Conservation (phyloP, 2,329 filamentous ascomycete genomes). For the Kalmusia sp. region DNA sequence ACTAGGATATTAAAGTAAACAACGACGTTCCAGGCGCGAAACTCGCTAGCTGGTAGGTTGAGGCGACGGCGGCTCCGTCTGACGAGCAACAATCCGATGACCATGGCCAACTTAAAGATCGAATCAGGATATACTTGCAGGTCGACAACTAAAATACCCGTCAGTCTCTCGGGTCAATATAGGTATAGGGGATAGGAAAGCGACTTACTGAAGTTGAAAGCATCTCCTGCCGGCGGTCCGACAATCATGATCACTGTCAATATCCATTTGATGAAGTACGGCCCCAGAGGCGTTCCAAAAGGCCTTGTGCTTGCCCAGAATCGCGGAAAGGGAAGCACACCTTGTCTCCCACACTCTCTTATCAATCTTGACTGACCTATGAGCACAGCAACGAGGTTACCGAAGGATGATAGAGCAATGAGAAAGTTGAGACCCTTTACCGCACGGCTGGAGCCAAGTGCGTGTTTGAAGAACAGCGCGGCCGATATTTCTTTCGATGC, state of each 20-base stretch:
- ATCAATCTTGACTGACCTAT: conserved; percentile 64
- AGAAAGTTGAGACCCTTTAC: conserved; percentile 63
- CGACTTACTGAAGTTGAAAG: conserved; percentile 62
- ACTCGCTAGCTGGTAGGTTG: conserved; percentile 58
- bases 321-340: conserved; percentile 64
- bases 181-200: background rate
- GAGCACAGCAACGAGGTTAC: conserved; percentile 64
- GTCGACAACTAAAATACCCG: conserved; percentile 58
- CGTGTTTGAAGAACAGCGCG: conserved; percentile 63
- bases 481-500: conserved; percentile 62
- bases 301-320: conserved; percentile 69
- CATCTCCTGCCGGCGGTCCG: conserved; percentile 66
- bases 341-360: conserved; percentile 68
- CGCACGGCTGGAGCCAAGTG: conserved; percentile 60
- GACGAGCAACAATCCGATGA: conserved; percentile 64
- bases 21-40: conserved; percentile 65
- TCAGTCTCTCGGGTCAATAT: background rate
- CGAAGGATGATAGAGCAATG: conserved; percentile 64
- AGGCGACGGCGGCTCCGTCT: conserved; percentile 61
- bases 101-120: conserved; percentile 65
- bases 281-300: conserved; percentile 67
- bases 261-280: conserved; percentile 64
- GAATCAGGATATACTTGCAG: conserved; percentile 65
- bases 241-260: conserved; percentile 67
- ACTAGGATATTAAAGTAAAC: conserved; percentile 67